Conservation (phyloP, 2,329 filamentous ascomycete species). For the Sclerotinia borealis region DNA sequence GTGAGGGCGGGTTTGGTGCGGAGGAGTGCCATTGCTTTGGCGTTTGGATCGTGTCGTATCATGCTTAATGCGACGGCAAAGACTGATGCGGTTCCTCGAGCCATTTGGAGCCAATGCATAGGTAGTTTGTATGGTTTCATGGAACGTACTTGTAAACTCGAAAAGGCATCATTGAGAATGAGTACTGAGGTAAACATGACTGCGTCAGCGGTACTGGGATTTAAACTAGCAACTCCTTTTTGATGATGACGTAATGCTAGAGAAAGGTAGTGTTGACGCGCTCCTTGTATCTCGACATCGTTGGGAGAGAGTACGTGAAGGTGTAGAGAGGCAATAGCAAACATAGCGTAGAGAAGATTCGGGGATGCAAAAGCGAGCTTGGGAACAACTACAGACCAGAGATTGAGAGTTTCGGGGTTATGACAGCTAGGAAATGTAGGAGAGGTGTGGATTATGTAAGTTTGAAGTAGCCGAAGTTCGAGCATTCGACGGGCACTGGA, state of each 20-base stretch:
- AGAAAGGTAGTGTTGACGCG: conserved; percentile 15
- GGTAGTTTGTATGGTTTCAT: conserved; percentile 18
- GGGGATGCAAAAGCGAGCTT: conserved; percentile 14
- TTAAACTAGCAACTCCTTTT: conserved; percentile 11
- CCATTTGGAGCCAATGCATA: conserved; percentile 17
- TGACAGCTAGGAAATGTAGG: conserved; percentile 11
- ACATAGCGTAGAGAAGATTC: conserved; percentile 16
- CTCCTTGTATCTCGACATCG: conserved; percentile 13
- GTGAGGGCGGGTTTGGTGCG: conserved; percentile 9
- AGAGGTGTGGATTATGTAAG: conserved; percentile 13
- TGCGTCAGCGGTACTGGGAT: conserved; percentile 14
- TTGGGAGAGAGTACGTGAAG: conserved; percentile 13
- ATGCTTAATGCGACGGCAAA: conserved; percentile 11
- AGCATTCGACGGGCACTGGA: conserved; percentile 15
- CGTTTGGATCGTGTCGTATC: conserved; percentile 11
- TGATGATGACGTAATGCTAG: conserved; percentile 17
- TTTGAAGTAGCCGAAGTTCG: conserved; percentile 18
- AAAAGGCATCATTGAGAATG: conserved; percentile 17
- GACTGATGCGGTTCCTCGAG: conserved; percentile 14
- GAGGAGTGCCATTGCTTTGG: conserved; percentile 13
- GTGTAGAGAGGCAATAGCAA: conserved; percentile 17
- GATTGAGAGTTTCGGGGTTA: conserved; percentile 4
- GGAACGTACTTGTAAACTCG: conserved; percentile 16
- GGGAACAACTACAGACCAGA: conserved; percentile 16
- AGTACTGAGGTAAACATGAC: conserved; percentile 16